Evolutionary conservation across 176 grass and related monocot species (phyloP).

Genomic region (Leersia perrieri): DNA sequence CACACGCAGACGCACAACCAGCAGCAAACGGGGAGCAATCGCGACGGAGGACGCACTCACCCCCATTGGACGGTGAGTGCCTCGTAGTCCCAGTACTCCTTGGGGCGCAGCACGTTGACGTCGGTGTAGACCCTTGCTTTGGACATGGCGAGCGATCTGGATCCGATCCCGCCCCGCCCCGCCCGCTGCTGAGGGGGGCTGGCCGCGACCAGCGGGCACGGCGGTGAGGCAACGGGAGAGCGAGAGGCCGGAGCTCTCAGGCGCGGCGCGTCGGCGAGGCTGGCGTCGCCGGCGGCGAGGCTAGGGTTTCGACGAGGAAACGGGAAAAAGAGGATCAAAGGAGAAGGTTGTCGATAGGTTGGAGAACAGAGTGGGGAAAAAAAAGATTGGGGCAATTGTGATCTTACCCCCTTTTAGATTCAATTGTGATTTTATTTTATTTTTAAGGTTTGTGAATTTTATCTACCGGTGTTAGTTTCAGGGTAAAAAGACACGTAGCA

Average conservation of each 20-base stretch:
- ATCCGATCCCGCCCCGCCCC: too few relatives aligned
- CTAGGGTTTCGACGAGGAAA: neutral
- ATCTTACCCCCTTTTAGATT: too few relatives aligned
- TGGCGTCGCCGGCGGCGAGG: neutral
- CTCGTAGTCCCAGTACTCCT: constrained; percentile 96
- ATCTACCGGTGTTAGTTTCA: too few relatives aligned
- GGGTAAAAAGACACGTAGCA: too few relatives aligned
- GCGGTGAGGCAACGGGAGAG: neutral
- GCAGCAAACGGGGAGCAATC: neutral
- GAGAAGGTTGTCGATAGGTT: too few relatives aligned
- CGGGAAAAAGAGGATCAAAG: neutral
- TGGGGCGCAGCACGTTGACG: constrained; percentile 75
- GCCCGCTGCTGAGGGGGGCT: neutral
- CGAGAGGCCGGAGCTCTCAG: neutral
- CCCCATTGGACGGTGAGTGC: constrained; percentile 81
- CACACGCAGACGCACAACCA: neutral
- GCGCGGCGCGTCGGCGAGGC: neutral
- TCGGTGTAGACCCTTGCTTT: constrained; percentile 78
- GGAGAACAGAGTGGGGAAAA: too few relatives aligned
- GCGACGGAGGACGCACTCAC: constrained; percentile 13
- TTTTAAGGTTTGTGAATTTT: too few relatives aligned
- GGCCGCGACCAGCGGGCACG: neutral
- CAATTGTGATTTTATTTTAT: too few relatives aligned
- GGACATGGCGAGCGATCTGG: constrained; percentile 51
- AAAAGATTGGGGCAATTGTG: too few relatives aligned